Evolutionary conservation across 208 protist genomes (phyloP).

Genomic region (Strigomonas culicis): DNA sequence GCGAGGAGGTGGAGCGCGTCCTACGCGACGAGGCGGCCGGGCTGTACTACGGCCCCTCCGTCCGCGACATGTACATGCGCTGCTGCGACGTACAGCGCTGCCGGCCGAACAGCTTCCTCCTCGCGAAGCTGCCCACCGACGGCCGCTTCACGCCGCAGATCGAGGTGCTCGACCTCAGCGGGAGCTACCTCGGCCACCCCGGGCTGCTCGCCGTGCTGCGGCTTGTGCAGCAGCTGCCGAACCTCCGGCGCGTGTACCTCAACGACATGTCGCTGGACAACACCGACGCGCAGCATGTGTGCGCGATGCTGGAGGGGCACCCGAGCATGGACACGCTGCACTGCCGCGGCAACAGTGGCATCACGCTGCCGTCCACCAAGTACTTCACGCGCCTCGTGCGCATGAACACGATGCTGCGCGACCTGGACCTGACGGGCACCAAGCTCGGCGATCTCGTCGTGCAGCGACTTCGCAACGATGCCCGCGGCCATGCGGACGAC

Average conservation of each 20-base stretch:
- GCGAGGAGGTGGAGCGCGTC: constrained; percentile 1
- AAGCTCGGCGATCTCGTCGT: constrained; percentile 58
- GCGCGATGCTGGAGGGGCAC: constrained; percentile 50
- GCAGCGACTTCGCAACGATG: constrained; percentile 44
- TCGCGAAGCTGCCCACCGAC: constrained; percentile 76
- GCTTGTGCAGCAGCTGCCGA: constrained; percentile 69
- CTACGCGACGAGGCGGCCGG: constrained; percentile 29
- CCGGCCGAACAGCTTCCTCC: constrained; percentile 84
- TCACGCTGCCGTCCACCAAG: constrained; percentile 75
- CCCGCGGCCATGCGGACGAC: not conserved
- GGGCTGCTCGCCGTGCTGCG: constrained; percentile 82
- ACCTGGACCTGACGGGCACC: constrained; percentile 63
- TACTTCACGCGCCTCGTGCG: constrained; percentile 69
- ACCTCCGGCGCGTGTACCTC: constrained; percentile 64
- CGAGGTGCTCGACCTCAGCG: constrained; percentile 80
- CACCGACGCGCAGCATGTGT: constrained; percentile 69
- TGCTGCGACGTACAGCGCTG: constrained; percentile 80
- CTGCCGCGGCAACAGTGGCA: constrained; percentile 73
- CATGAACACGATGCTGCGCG: constrained; percentile 47
- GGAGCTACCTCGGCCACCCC: constrained; percentile 88
- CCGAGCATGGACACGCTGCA: constrained; percentile 47
- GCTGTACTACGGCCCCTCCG: constrained; percentile 51
- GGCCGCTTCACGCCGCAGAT: constrained; percentile 65
- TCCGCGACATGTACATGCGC: constrained; percentile 78
- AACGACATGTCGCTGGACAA: constrained; percentile 89